These are phyloP conservation scores for Ustilago cynodontis DNA, from an alignment of 1,284 basidiomycete genomes.

Conservation along the genomic window DNA sequence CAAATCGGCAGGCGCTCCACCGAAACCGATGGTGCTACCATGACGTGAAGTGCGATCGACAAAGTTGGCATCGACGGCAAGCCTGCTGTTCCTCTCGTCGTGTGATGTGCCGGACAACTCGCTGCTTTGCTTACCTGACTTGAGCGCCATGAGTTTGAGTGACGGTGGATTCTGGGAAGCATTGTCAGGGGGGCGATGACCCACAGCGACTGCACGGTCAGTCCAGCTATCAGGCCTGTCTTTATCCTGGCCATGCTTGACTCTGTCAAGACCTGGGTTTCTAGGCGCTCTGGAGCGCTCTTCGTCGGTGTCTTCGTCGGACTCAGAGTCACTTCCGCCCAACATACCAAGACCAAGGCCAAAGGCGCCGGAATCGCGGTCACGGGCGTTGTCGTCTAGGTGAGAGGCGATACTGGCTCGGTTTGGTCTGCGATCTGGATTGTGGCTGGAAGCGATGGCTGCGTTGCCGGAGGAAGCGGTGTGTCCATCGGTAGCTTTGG, in stretches of 20 bases:
- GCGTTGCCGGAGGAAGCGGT: constrained; percentile 24
- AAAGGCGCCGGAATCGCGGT: constrained; percentile 52
- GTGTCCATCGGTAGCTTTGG: constrained; percentile 39
- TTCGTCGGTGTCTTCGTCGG: constrained; percentile 54
- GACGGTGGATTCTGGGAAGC: constrained; percentile 65
- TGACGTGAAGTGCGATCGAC: constrained; percentile 52
- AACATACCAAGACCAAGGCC: constrained; percentile 57
- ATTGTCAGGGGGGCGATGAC: constrained; percentile 59
- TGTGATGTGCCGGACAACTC: constrained; percentile 17
- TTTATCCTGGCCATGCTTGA: constrained; percentile 9
- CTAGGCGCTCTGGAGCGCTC: constrained; percentile 20
- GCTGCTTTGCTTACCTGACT: constrained; percentile 45
- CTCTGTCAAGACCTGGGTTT: constrained; percentile 1
- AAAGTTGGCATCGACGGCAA: constrained; percentile 36
- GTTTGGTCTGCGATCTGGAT: constrained; percentile 13
- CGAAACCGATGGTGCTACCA: constrained; percentile 58
- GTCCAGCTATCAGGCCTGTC: constrained; percentile 55
- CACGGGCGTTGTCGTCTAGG: constrained; percentile 7
- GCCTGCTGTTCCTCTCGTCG: constrained; percentile 31
- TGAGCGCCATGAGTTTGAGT: constrained; percentile 63
- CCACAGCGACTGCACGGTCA: constrained; percentile 59
- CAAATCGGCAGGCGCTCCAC: constrained; percentile 11
- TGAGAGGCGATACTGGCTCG: constrained; percentile 7
- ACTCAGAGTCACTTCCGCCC: constrained; percentile 47
- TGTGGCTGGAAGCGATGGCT: constrained; percentile 4